Evolutionary conservation across 257 asterid genomes (phyloP).

Genomic region (Fraxinus americana): DNA sequence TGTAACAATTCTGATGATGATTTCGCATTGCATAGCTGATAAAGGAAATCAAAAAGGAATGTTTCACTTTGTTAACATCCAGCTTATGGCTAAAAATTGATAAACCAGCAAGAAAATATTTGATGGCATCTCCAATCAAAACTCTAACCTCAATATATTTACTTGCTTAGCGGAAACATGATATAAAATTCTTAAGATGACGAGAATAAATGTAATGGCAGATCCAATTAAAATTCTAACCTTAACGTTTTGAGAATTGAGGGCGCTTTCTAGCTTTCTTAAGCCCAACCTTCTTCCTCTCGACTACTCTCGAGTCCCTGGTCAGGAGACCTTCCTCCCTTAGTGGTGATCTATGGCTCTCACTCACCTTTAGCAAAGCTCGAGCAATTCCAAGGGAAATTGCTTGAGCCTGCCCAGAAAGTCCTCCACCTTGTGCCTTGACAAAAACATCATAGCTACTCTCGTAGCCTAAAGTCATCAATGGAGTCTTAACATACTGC

Average conservation of each 20-base stretch:
- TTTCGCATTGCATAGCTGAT: slow-evolving; percentile 11
- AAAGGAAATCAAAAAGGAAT: background rate
- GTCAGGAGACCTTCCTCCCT: slow-evolving; percentile 92
- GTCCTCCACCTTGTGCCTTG: slow-evolving; percentile 95
- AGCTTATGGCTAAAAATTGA: background rate
- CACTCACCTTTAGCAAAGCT: slow-evolving; percentile 88
- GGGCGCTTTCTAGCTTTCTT: slow-evolving; percentile 97
- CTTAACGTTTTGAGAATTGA: slow-evolving; percentile 95
- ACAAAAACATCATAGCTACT: slow-evolving; percentile 83
- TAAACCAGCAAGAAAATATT: background rate
- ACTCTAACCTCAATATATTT: background rate
- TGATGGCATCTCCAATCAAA: background rate
- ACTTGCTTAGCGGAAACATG: background rate
- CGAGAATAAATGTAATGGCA: background rate
- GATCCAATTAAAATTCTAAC: slow-evolving; percentile 17
- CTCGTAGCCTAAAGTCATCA: slow-evolving; percentile 81
- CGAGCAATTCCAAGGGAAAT: slow-evolving; percentile 92
- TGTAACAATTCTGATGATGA: background rate
- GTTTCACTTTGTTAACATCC: background rate
- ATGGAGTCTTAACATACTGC: slow-evolving; percentile 86
- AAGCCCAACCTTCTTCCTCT: slow-evolving; percentile 91
- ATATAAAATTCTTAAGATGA: background rate
- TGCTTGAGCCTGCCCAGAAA: slow-evolving; percentile 97
- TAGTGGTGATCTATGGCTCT: slow-evolving; percentile 73
- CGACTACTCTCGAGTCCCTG: slow-evolving; percentile 88